These are phyloP conservation scores for Pichia heedii DNA, from an alignment of 805 yeast species.

Conservation along the genomic window DNA sequence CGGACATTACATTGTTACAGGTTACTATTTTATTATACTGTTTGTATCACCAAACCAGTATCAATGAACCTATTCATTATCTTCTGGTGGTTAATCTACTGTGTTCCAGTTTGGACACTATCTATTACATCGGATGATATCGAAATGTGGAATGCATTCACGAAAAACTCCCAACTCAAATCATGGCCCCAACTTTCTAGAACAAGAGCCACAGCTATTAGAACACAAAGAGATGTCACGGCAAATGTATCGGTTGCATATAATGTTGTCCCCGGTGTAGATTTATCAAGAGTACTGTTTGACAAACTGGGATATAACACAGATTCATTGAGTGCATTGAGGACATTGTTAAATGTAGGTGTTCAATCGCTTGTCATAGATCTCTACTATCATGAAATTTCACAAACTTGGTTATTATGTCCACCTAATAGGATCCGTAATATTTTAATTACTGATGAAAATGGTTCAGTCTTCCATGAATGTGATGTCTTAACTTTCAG, in stretches of 20 bases:
- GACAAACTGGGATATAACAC: conserved; percentile 25
- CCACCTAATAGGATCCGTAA: conserved; percentile 24
- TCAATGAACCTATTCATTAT: too few species aligned
- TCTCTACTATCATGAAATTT: conserved; percentile 44
- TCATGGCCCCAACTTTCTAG: conserved; percentile 28
- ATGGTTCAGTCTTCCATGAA: background rate
- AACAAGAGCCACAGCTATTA: conserved; percentile 25
- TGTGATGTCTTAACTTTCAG: conserved; percentile 17
- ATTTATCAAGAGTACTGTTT: conserved; percentile 27
- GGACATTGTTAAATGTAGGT: conserved; percentile 34
- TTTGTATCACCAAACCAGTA: too few species aligned
- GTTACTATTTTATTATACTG: too few species aligned
- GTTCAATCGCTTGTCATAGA: conserved; percentile 42
- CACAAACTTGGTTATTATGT: conserved; percentile 46
- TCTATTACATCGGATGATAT: background rate
- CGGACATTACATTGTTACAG: too few species aligned
- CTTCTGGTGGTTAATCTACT: background rate
- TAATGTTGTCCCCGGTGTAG: conserved; percentile 32
- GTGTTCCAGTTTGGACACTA: background rate
- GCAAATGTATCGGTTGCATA: conserved; percentile 33
- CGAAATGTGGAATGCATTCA: background rate
- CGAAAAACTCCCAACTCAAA: background rate
- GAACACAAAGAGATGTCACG: conserved; percentile 42
- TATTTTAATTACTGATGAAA: conserved; percentile 11
- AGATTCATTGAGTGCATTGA: conserved; percentile 22